Evolutionary conservation across 768 basidiomycete genomes (phyloP).

Genomic region (Lactifluus pinguis): DNA sequence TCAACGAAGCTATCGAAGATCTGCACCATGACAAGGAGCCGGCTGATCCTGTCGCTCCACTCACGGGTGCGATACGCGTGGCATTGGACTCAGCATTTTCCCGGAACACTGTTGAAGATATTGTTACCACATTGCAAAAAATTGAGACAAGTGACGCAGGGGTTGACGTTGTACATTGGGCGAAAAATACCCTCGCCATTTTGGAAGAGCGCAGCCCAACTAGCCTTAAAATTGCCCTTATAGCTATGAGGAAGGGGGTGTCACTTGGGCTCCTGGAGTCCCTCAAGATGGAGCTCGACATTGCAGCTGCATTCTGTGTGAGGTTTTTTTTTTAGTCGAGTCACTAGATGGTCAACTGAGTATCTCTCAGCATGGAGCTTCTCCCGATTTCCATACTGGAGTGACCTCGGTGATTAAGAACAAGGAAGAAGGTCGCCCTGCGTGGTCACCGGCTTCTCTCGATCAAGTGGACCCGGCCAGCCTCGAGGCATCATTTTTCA

Average conservation of each 20-base stretch:
- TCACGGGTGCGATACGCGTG: constrained; percentile 54
- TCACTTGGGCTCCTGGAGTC: constrained; percentile 51
- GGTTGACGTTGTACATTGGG: constrained; percentile 58
- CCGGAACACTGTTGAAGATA: constrained; percentile 59
- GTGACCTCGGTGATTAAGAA: constrained; percentile 60
- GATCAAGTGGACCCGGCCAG: constrained; percentile 47
- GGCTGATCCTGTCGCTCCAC: constrained; percentile 42
- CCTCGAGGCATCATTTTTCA: constrained; percentile 61
- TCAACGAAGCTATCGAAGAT: constrained; percentile 66
- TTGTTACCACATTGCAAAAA: constrained; percentile 46
- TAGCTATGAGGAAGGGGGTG: constrained; percentile 67
- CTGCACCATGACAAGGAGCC: constrained; percentile 47
- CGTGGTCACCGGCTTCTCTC: constrained; percentile 63
- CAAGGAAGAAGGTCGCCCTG: constrained; percentile 43
- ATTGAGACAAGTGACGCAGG: constrained; percentile 33
- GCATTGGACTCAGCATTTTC: constrained; percentile 79
- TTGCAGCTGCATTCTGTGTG: constrained; percentile 86
- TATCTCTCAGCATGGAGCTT: constrained; percentile 52
- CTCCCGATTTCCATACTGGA: constrained; percentile 76
- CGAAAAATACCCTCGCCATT: constrained; percentile 50
- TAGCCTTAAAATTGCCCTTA: constrained; percentile 82
- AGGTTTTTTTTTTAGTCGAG: constrained; percentile 27
- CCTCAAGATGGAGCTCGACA: constrained; percentile 77
- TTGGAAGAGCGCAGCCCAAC: constrained; percentile 79
- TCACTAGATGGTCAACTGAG: neutral